Conservation (phyloP, 164 flowering plant species). For the Amborella trichopoda region DNA sequence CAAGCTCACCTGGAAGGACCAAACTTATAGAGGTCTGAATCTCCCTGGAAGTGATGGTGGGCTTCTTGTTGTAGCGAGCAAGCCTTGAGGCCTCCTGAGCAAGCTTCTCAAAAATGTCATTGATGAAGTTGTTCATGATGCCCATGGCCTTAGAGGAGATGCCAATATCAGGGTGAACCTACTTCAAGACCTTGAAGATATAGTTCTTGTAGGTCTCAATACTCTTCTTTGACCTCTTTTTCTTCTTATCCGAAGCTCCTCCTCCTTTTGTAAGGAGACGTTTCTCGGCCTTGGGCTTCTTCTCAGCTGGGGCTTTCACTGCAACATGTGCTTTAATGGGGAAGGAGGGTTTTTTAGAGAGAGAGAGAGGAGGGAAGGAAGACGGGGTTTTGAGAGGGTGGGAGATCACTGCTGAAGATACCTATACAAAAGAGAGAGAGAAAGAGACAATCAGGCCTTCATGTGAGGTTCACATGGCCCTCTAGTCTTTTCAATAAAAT, state of each 20-base stretch:
- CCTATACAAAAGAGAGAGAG: too few relatives aligned
- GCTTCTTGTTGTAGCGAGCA: conserved; percentile 36
- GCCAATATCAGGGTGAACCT: conserved; percentile 16
- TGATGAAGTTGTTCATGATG: conserved; percentile 26
- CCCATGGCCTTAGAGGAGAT: conserved; percentile 38
- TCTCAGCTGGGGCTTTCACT: too few relatives aligned
- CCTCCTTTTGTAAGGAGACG: conserved; percentile 17
- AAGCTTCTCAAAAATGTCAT: conserved; percentile 28
- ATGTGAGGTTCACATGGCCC: too few relatives aligned
- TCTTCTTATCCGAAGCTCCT: conserved; percentile 18
- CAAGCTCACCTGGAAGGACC: conserved; percentile 39
- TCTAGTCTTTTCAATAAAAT: too few relatives aligned
- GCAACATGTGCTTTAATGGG: too few relatives aligned
- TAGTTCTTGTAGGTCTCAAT: conserved; percentile 22
- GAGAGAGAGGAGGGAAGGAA: too few relatives aligned
- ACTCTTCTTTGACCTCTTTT: conserved; percentile 12
- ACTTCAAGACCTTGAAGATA: conserved; percentile 29
- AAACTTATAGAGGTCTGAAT: conserved; percentile 42
- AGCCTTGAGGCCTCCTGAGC: conserved; percentile 32
- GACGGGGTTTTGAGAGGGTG: too few relatives aligned
- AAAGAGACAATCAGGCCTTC: too few relatives aligned
- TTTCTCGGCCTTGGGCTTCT: conserved; percentile 21
- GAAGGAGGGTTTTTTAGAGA: too few relatives aligned
- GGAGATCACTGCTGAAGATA: too few relatives aligned
- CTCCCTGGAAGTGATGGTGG: conserved; percentile 24